Evolutionary conservation across 306 rosid species (phyloP).

Genomic region (Casuarina cunninghamiana): DNA sequence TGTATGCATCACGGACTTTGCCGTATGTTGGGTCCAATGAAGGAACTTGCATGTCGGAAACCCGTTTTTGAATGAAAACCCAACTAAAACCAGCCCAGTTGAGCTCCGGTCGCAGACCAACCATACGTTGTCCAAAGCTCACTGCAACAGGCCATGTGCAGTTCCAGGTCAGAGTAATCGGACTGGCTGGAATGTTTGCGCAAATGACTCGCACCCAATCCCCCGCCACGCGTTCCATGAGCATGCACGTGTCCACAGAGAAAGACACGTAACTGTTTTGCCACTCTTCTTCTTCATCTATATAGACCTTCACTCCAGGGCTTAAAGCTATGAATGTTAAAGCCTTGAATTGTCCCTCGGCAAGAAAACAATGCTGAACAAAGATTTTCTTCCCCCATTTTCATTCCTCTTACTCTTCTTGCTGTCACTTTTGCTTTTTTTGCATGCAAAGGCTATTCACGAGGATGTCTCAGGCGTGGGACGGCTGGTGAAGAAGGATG

Average conservation of each 20-base stretch:
- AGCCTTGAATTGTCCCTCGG: background rate
- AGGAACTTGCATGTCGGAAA: no score
- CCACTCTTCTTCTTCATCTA: constrained; percentile 22
- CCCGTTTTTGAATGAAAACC: background rate
- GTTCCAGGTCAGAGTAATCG: constrained; percentile 17
- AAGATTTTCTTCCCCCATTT: constrained; percentile 22
- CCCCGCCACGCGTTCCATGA: constrained; percentile 43
- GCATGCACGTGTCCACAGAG: constrained; percentile 47
- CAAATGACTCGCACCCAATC: constrained; percentile 15
- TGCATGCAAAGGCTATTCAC: constrained; percentile 30
- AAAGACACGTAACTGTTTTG: constrained; percentile 43
- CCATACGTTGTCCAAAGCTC: background rate
- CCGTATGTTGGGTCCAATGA: no score
- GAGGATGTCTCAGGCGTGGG: constrained; percentile 30
- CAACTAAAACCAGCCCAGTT: constrained; percentile 1
- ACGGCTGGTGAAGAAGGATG: constrained; percentile 48
- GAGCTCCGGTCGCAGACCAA: background rate
- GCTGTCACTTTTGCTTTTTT: constrained; percentile 13
- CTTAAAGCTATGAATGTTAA: background rate
- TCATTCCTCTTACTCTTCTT: constrained; percentile 27
- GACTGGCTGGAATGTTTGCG: constrained; percentile 13
- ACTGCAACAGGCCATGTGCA: background rate
- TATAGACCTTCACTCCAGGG: constrained; percentile 27
- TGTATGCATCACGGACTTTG: no score
- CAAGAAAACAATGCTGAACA: constrained; percentile 6